Percentiles rank a stretch among this genome's conserved stretches.
Evolutionary conservation across 306 rosid species (phyloP).

Genomic region (Sindora glabra): DNA sequence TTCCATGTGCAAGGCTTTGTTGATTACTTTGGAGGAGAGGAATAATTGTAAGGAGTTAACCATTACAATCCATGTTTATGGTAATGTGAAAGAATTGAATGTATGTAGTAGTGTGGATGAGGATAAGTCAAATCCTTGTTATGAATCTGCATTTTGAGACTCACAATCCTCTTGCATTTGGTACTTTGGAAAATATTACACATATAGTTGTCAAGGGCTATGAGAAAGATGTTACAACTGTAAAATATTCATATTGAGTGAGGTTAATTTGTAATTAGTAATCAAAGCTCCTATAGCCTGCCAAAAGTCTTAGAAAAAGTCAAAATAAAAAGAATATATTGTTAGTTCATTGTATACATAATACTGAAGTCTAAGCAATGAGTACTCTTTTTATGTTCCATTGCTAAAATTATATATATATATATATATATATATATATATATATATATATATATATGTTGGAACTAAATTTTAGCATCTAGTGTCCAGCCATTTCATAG

Average conservation of each 20-base stretch:
- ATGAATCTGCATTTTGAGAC: constrained; percentile 46
- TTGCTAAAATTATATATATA: not conserved
- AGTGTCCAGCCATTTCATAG: not conserved
- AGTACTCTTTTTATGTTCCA: not conserved
- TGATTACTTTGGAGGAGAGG: constrained; percentile 45
- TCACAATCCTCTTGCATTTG: constrained; percentile 50
- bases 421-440: too few species aligned
- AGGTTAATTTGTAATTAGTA: constrained; percentile 41
- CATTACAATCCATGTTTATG: constrained; percentile 59
- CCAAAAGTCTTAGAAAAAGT: not conserved
- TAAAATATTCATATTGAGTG: constrained; percentile 87
- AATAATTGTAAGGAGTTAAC: constrained; percentile 41
- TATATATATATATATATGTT: too few species aligned
- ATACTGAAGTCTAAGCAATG: not conserved
- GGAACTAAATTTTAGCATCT: not conserved
- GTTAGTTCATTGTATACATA: not conserved
- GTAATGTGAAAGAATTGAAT: constrained; percentile 42
- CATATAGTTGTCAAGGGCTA: constrained; percentile 62
- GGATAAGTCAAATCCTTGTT: constrained; percentile 26
- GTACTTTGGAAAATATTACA: constrained; percentile 40
- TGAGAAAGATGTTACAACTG: constrained; percentile 64
- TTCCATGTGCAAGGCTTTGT: constrained; percentile 43
- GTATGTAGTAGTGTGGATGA: constrained; percentile 19
- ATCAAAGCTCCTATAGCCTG: not conserved
- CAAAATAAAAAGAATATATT: not conserved